Evolutionary conservation across 495 filamentous ascomycete species (phyloP).

Genomic region (Coniosporium apollinis): DNA sequence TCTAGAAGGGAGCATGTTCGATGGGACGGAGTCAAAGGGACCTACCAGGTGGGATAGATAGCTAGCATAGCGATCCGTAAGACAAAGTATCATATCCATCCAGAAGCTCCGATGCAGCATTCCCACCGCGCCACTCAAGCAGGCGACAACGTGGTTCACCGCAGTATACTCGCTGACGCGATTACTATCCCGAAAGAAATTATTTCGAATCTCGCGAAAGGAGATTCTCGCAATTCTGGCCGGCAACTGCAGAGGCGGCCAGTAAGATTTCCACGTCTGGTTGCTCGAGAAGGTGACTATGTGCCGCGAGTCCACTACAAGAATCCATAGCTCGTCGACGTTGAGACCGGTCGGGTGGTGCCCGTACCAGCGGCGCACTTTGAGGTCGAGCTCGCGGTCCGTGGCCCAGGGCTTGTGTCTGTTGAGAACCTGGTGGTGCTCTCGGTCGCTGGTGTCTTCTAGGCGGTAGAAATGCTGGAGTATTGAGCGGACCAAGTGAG

Average conservation of each 20-base stretch:
- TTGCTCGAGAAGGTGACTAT: slow-evolving; percentile 26
- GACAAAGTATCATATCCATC: slow-evolving; percentile 20
- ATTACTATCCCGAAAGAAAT: too few relatives aligned
- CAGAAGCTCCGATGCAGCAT: slow-evolving; percentile 24
- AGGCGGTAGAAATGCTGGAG: slow-evolving; percentile 25
- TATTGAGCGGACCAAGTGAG: slow-evolving; percentile 21
- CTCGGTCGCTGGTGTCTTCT: slow-evolving; percentile 24
- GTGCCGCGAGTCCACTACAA: slow-evolving; percentile 20
- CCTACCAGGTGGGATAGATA: slow-evolving; percentile 19
- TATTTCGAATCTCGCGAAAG: slow-evolving; percentile 22
- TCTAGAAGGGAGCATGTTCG: too few relatives aligned
- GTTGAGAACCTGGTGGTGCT: slow-evolving; percentile 21
- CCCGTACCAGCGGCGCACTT: slow-evolving; percentile 25
- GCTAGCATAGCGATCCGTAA: slow-evolving; percentile 24
- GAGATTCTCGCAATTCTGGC: slow-evolving; percentile 23
- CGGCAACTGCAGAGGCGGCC: slow-evolving; percentile 22
- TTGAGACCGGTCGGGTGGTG: slow-evolving; percentile 23
- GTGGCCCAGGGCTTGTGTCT: slow-evolving; percentile 24
- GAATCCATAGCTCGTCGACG: slow-evolving; percentile 26
- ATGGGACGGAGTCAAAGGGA: background rate
- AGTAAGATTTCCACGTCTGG: slow-evolving; percentile 25
- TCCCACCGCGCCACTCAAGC: slow-evolving; percentile 20
- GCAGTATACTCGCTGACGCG: slow-evolving; percentile 21
- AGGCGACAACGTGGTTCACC: slow-evolving; percentile 17
- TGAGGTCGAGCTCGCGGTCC: slow-evolving; percentile 22